phyloP scores from a whole-genome alignment of 1,284 basidiomycete species.

The Irpex sp. region DNA sequence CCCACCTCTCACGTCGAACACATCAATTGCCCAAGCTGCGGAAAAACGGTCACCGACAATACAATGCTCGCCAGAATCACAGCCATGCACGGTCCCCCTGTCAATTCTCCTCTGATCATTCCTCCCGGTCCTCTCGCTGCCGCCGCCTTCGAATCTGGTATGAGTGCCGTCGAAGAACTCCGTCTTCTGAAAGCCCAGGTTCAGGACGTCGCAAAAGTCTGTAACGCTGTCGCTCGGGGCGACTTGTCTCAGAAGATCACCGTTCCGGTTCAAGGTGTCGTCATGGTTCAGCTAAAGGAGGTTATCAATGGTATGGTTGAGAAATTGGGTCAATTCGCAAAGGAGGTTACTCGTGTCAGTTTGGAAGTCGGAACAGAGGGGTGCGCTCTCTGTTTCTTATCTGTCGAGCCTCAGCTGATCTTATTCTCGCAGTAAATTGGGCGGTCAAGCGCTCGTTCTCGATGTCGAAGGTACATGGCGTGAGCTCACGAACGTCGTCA shows the following conservation, averaged over 20 bases:
- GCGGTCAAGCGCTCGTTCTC: conserved; percentile 88
- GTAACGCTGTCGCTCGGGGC: conserved; percentile 92
- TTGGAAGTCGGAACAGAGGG: conserved; percentile 94
- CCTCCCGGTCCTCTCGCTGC: conserved; percentile 54
- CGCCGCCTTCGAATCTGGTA: conserved; percentile 60
- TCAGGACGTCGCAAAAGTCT: conserved; percentile 88
- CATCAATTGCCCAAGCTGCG: conserved; percentile 47
- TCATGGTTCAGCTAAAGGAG: conserved; percentile 97
- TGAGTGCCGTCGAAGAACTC: conserved; percentile 76
- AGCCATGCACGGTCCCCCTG: conserved; percentile 2
- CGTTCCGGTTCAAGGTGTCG: conserved; percentile 92
- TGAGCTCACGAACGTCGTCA: conserved; percentile 86
- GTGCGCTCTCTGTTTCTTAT: conserved; percentile 28
- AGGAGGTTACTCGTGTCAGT: conserved; percentile 83
- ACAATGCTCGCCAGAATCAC: conserved; percentile 31
- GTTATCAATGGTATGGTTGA: conserved; percentile 97
- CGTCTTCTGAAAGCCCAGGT: conserved; percentile 85
- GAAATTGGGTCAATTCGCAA: conserved; percentile 78
- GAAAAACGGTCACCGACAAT: conserved; percentile 38
- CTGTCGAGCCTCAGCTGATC: neutral
- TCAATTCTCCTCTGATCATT: conserved; percentile 40
- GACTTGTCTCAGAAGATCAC: conserved; percentile 97
- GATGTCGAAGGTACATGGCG: conserved; percentile 96
- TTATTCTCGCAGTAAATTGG: conserved; percentile 61
- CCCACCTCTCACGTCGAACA: conserved; percentile 37